These are phyloP conservation scores for Malbranchea cinnamomea DNA, from an alignment of 2,329 filamentous ascomycete genomes.

Conservation along the genomic window DNA sequence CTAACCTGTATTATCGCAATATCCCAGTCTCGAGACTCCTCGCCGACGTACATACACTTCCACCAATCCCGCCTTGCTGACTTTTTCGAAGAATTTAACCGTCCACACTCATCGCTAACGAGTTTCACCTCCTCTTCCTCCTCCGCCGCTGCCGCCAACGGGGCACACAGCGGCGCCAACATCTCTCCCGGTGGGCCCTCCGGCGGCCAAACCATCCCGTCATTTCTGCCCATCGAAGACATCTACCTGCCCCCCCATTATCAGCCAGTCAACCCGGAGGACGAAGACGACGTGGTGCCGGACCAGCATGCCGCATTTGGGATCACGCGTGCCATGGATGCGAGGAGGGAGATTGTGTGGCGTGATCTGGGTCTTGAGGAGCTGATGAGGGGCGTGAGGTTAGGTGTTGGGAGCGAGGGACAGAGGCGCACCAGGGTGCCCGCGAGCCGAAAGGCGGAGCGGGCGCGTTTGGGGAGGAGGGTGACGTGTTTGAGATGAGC, in stretches of 20 bases:
- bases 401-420: constrained; percentile 13
- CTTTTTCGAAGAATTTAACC: constrained; percentile 36
- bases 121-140: constrained; percentile 6
- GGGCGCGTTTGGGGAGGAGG: constrained; percentile 20
- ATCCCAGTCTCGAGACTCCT: constrained; percentile 37
- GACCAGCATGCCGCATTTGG: constrained; percentile 54
- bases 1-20: constrained; percentile 4
- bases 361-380: constrained; percentile 42
- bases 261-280: constrained; percentile 49
- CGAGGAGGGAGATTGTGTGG: constrained; percentile 40
- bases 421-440: constrained; percentile 10
- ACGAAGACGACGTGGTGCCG: constrained; percentile 52
- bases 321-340: constrained; percentile 46
- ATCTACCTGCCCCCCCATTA: constrained; percentile 46
- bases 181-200: too few relatives aligned
- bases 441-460: constrained; percentile 14
- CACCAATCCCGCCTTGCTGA: constrained; percentile 34
- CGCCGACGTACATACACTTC: constrained; percentile 34
- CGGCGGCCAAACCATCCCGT: constrained; percentile 20
- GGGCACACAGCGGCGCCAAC: constrained; percentile 3
- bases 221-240: constrained; percentile 40
- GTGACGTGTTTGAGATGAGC: constrained; percentile 22
- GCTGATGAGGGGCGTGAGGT: constrained; percentile 25
- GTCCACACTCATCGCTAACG: constrained; percentile 24
- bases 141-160: constrained; percentile 1